Evolutionary conservation across 306 rosid genomes (phyloP), one percentile per base, ranked within the genome.

Genomic region (Acmispon strigosus): DNA sequence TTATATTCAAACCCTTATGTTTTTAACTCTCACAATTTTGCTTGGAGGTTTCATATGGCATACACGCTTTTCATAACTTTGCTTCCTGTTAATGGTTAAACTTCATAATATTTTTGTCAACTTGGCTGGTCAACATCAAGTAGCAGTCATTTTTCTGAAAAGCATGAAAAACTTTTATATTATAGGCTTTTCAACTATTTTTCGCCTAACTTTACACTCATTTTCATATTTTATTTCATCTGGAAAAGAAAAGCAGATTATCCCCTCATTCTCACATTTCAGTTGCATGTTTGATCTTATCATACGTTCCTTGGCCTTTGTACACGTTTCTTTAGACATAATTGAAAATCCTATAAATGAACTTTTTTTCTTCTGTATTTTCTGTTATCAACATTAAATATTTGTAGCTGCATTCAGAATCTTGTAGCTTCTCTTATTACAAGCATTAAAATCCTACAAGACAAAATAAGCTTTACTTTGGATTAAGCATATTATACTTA

Each of bases 1-100:
- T 64, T 16, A 29, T 53, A 48, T 69, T 58, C 32, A 34, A 42
- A 3, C 50, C 3, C 50, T 41, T 11, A 1, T 68, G 50, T 58
- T 32, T 36, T 59, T 53, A 27, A 61, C 9, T 65, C 7, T 54
- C 43, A 36, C 29, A 34, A 58, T 32, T 48, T 16, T 49, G 32
- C 59, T 49, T 32, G 13, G 47, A 51, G 41, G 50, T 66, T 58
- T 81, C 68, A n/a, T 6, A 76, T 51, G 27, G 50, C 43, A 42
- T 15, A 19, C 53, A n/a, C 10, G 4, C 36, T 37, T 62, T 45
- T 56, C 11, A 8, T 19, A 27, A 34, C 29, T 15, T 54, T 56
- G 10, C 37, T 68, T 69, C 48, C 62, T 36, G 59, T 59, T 19
- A 43, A 59, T 53, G n/a, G 43, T 48, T 16, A 58, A 65, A 70